Base-by-base conservation (phyloP, 768 basidiomycete species). In the Hirschioporus abietinus region DNA sequence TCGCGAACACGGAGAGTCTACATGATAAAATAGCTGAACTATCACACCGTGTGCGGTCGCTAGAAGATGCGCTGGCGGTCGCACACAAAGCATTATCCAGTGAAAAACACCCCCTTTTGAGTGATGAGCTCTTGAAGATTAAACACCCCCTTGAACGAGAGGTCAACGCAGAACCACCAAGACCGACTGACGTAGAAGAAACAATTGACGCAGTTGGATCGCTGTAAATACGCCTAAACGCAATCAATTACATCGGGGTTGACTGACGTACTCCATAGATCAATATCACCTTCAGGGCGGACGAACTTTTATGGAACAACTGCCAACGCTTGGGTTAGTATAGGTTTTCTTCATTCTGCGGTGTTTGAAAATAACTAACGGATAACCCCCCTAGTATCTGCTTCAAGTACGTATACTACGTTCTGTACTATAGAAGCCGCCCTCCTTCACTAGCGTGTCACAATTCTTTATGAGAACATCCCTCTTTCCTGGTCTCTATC, bases 101-200 rank as follows among this genome's bases (percentile, higher is more conserved):
- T 61, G 82, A 84, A 35, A 73, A 77, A 0, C 89, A 91, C 71
- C 87, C 86, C 12, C 78, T 91, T 58, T 78, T 91, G 24, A 77
- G 78, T 24, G 83, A 88, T 5, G 86, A 89, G 6, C 81, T 91
- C 17, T 78, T 87, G 35, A 83, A 83, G 71, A 83, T 90, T 58
- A 90, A 90, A 73, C 80, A 84, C n/a, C 89, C 89, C 0, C 75
- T 89, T 17, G 88, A 89, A 72, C 78, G 87, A 66, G 86, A 88
- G 74, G 77, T 83, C 1, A 74, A 74, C 57, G 83, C 85, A 60
- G 71, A 70, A 35, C 52, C 71, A 17, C 71, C 71, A 23, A 74
- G 72, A 63, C 72, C 74, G 42, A 70, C 70, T 8, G 78, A 83
- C 66, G 66, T 75, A 12, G 88, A 88, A 27, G 89, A 89, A 63